Evolutionary conservation across 2,329 filamentous ascomycete genomes (phyloP).

Genomic region (Ophioceras dolichostomum): DNA sequence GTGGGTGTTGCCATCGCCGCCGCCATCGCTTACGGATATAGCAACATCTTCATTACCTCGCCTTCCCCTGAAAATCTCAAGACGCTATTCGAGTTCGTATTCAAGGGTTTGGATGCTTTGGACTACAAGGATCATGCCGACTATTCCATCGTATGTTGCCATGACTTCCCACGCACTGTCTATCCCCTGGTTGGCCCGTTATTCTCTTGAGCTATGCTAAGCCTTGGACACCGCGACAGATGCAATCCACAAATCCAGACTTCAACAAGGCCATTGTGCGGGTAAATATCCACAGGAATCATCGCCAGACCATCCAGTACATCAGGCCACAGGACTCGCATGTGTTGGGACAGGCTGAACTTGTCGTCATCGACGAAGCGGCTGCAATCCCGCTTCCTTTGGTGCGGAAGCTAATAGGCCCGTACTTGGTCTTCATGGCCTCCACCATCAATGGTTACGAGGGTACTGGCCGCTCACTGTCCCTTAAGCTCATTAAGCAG

Average conservation of each 20-base stretch:
- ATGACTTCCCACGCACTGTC: too few species aligned
- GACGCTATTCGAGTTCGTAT: slow-evolving; percentile 94
- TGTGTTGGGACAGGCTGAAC: slow-evolving; percentile 84
- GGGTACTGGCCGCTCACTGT: slow-evolving; percentile 88
- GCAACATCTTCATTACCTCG: slow-evolving; percentile 98
- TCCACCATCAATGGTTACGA: slow-evolving; percentile 99
- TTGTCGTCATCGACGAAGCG: slow-evolving; percentile 94
- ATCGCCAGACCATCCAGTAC: slow-evolving; percentile 97
- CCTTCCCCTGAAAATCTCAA: slow-evolving; percentile 97
- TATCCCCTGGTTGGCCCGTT: too few species aligned
- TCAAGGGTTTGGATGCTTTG: slow-evolving; percentile 93
- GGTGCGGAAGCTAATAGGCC: slow-evolving; percentile 88
- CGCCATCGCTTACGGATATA: slow-evolving; percentile 91
- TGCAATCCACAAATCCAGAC: slow-evolving; percentile 94
- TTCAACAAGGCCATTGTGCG: slow-evolving; percentile 98
- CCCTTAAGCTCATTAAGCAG: slow-evolving; percentile 93
- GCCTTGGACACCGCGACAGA: too few species aligned
- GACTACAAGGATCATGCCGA: slow-evolving; percentile 92
- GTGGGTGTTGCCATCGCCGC: slow-evolving; percentile 88
- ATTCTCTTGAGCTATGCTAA: too few species aligned
- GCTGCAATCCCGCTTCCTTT: slow-evolving; percentile 90
- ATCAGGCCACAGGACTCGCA: slow-evolving; percentile 95
- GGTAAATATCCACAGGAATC: slow-evolving; percentile 88
- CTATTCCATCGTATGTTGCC: slow-evolving; percentile 95
- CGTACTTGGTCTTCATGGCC: slow-evolving; percentile 97